Percentiles rank a stretch among this genome's conserved stretches.
phyloP scores from a whole-genome alignment of 345 rosid species.

The Salix dunnii region DNA sequence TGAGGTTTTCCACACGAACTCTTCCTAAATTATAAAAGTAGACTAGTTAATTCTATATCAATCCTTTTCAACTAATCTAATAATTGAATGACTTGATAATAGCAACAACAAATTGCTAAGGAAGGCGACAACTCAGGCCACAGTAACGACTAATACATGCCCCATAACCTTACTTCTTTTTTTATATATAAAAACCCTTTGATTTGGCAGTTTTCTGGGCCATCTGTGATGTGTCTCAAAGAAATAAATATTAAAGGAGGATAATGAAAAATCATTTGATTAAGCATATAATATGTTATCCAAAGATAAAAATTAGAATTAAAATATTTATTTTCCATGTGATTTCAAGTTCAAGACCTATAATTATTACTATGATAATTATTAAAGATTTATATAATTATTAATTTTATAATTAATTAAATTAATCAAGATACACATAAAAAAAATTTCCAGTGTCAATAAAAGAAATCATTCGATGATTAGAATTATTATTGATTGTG shows the following conservation, averaged over 20 bases:
- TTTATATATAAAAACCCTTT: not conserved
- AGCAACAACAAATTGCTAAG: not conserved
- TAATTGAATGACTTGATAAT: too few species aligned
- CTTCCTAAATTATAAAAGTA: too few species aligned
- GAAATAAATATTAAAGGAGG: not conserved
- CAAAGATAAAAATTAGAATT: rapidly evolving
- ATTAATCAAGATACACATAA: too few species aligned
- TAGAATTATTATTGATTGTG: conserved; percentile 29
- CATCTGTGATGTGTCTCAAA: not conserved
- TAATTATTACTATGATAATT: too few species aligned
- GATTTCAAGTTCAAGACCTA: too few species aligned
- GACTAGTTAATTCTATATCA: too few species aligned
- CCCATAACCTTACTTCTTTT: conserved; percentile 16
- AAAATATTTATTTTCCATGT: too few species aligned
- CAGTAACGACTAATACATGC: conserved; percentile 6
- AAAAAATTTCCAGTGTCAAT: too few species aligned
- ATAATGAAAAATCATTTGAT: conserved; percentile 37
- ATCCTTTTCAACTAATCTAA: too few species aligned
- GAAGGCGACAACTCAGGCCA: not conserved
- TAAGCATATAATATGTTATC: too few species aligned
- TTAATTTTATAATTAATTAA: too few species aligned
- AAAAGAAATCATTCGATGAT: conserved; percentile 33
- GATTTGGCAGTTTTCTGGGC: conserved; percentile 10
- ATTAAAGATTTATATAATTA: rapidly evolving
- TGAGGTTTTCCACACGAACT: too few species aligned